phyloP scores from a whole-genome alignment of 2,329 filamentous ascomycete genomes.

The Phialocephala sp. region DNA sequence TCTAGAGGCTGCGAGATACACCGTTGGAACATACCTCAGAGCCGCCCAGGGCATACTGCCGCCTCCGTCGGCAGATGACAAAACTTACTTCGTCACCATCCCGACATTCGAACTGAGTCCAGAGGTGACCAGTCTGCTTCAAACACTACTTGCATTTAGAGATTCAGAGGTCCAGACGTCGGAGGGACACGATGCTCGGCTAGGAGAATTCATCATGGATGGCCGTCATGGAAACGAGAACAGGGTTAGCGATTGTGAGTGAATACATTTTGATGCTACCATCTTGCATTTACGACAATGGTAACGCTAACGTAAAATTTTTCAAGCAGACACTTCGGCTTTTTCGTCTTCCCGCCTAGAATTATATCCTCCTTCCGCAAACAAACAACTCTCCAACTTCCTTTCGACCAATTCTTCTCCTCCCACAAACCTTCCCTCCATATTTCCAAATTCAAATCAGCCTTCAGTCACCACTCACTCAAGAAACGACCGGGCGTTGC shows the following conservation, averaged over 20 bases:
- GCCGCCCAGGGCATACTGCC: conserved; percentile 3
- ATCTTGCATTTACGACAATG: background rate
- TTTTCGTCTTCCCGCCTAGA: background rate
- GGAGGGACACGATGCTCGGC: conserved; percentile 1
- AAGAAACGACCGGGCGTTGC: background rate
- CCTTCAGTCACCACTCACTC: background rate
- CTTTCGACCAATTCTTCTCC: background rate
- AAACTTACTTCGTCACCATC: conserved; percentile 15
- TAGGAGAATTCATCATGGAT: background rate
- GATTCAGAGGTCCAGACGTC: conserved; percentile 14
- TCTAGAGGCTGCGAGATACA: conserved; percentile 27
- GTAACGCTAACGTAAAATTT: background rate
- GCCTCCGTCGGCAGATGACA: conserved; percentile 5
- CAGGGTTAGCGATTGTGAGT: background rate
- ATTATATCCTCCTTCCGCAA: background rate
- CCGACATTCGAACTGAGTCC: conserved; percentile 19
- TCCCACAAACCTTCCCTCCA: background rate
- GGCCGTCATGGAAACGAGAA: background rate
- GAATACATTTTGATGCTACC: background rate
- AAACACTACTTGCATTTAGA: conserved; percentile 28
- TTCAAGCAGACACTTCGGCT: background rate
- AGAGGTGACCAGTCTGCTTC: conserved; percentile 22
- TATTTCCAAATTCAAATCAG: background rate
- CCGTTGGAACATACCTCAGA: conserved; percentile 18
- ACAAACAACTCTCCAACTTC: background rate